Base-by-base conservation (phyloP, 2,329 filamentous ascomycete species). In the Diaporthe longicolla region DNA sequence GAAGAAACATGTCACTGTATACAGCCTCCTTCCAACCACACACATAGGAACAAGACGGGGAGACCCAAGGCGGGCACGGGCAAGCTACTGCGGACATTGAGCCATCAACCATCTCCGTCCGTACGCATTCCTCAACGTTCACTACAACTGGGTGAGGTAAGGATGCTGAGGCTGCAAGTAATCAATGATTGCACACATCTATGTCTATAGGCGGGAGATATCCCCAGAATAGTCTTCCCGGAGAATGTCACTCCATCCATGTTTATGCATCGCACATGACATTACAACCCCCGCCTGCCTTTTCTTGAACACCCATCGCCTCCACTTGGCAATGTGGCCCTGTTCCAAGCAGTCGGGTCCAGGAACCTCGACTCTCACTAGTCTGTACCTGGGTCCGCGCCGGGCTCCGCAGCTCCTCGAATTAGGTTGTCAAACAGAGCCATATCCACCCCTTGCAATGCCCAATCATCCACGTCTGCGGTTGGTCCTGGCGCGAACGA, bases 391-490 rank as follows among this genome's bases (percentile, higher is more conserved):
- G 63, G 48, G 32, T 54, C 45, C 48, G 45, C 43, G n/a, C 29
- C 35, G n/a, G 63, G 29, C 32, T 26, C 45, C 45, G 21, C 48
- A 40, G 32, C 45, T 40, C 70, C 73, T 50, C 57, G 70, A 11
- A 63, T 68, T 26, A 74, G 59, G 15, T 58, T 77, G 66, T 78
- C 75, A 35, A 79, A 78, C 13, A 82, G 79, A 7, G 79, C 78
- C 57, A 76, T 75, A 54, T 81, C 80, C 9, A 81, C 77, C 11
- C 79, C 80, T 71, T 82, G 78, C 43, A 81, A 79, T 0, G 75
- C 74, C 79, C 79, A 81, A 29, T 81, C 79, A 58, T 81, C 79
- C 26, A 73, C 50, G 1, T 70, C 76, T 8, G 74, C 75, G 11
- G 76, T 70, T 4, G 79, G 54, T 7, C 73, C 77, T 1, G 77